These are phyloP conservation scores for Spiraea crenata DNA, from an alignment of 331 rosid genomes.

Conservation along the genomic window DNA sequence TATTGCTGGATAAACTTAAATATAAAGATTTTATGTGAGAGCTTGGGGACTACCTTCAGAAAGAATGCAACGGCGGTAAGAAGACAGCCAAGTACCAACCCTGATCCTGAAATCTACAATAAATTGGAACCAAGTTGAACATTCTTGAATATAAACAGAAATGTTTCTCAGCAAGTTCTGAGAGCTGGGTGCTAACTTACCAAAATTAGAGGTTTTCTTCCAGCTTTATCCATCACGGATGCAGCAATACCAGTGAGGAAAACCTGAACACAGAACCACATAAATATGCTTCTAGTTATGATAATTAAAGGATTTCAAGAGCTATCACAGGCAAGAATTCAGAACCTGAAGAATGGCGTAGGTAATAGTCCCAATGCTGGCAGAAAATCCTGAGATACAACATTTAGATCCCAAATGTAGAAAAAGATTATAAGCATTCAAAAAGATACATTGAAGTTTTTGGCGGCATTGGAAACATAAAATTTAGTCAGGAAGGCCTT, in stretches of 20 bases:
- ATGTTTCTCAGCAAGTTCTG: constrained; percentile 3
- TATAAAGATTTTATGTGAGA: constrained; percentile 2
- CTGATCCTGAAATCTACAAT: constrained; percentile 62
- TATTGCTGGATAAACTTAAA: constrained; percentile 1
- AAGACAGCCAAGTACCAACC: constrained; percentile 60
- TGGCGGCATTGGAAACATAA: no score
- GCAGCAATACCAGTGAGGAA: constrained; percentile 63
- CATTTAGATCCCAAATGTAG: not conserved
- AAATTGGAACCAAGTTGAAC: constrained; percentile 17
- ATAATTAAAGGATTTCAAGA: constrained; percentile 2
- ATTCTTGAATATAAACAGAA: constrained; percentile 11
- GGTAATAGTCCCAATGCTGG: constrained; percentile 51
- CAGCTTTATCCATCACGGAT: constrained; percentile 57
- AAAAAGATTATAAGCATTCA: not conserved
- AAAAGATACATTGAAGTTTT: not conserved
- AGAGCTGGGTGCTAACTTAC: constrained; percentile 34
- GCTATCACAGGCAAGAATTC: constrained; percentile 4
- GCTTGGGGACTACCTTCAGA: constrained; percentile 54
- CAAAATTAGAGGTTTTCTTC: constrained; percentile 82
- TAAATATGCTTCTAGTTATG: constrained; percentile 7
- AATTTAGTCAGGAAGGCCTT: no score
- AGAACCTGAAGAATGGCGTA: constrained; percentile 80
- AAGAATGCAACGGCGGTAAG: constrained; percentile 68
- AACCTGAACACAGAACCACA: constrained; percentile 41
- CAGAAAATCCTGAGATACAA: constrained; percentile 60